Evolutionary conservation across 345 rosid species (phyloP), one percentile per base, ranked within the genome.

Genomic region (Brassica cretica): DNA sequence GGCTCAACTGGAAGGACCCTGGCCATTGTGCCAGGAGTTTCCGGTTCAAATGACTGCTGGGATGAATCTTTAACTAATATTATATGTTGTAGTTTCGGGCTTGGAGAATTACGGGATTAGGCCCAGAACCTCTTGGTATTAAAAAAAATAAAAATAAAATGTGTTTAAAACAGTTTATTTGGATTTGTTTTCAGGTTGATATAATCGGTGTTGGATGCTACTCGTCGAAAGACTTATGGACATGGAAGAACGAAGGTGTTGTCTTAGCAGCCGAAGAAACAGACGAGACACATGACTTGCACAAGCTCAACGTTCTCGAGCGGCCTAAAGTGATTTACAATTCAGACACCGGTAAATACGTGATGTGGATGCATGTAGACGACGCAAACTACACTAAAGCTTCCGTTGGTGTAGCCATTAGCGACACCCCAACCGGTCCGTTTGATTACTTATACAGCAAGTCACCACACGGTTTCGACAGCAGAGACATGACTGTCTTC

Each of bases 341-440:
- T 63, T 87, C 86, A 25, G 83, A 73, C 29, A 91, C 96, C 0
- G 82, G 82, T 53, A 93, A 93, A 56, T 93, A 95, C 62, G 94
- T 93, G 59, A 95, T 95, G 96, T 95, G 96, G 96, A 93, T 95
- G 99, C 99, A 95, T 64, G 84, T 93, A 0, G 99, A 95, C 24
- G 94, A 93, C 76, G 83, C 84, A 61, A 93, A 91, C 87, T 95
- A 95, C 82, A 95, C 99, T 21, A 93, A 93, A 86, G 99, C 98
- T 9, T 70, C 92, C 0, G 88, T 91, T 53, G 98, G 99, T 6
- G 49, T 92, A 64, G 98, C 97, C 15, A 27, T 83, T 12, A 89
- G 98, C 29, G 87, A 93, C 73, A 85, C 78, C 60, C 96, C 98
- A 8, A 86, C 93, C 4, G 97, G 98, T 77, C 99, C 98, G 9